phyloP scores from a whole-genome alignment of 139 green algal genomes.

The Yamagishiella unicocca region DNA sequence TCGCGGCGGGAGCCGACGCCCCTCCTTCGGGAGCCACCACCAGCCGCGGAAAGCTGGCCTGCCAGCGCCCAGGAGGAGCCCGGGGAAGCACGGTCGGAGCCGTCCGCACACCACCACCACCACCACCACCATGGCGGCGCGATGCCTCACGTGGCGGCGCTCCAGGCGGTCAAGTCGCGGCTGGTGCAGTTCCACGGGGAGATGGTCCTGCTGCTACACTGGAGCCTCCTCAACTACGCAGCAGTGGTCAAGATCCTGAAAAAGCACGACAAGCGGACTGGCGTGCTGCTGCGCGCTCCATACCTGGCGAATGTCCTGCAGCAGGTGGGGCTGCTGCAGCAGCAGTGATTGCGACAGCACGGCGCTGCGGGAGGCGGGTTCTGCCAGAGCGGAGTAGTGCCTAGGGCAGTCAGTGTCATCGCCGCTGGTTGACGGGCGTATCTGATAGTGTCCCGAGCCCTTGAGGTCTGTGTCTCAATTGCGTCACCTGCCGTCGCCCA shows the following conservation, averaged over 20 bases:
- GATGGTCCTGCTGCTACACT: constrained; percentile 85
- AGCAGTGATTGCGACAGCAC: no score
- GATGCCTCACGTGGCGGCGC: neutral
- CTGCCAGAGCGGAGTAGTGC: no score
- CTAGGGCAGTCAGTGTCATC: no score
- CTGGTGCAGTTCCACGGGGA: constrained; percentile 43
- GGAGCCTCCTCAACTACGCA: constrained; percentile 82
- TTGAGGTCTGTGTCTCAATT: no score
- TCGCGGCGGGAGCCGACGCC: no score
- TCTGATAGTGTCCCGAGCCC: no score
- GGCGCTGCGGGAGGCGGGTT: no score
- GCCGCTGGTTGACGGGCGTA: no score
- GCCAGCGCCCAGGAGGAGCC: neutral
- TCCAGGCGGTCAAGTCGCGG: constrained; percentile 17
- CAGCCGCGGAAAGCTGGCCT: no score
- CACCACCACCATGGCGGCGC: neutral
- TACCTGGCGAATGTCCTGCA: constrained; percentile 79
- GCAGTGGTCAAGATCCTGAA: constrained; percentile 92
- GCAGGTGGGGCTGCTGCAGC: constrained; percentile 58
- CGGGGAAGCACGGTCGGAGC: neutral
- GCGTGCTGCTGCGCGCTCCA: constrained; percentile 70
- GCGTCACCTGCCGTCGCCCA: no score
- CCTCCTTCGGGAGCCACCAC: neutral
- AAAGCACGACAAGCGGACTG: constrained; percentile 88
- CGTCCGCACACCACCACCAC: neutral